Conservation (phyloP, 1,284 basidiomycete species). For the Porogramme epimiltina region DNA sequence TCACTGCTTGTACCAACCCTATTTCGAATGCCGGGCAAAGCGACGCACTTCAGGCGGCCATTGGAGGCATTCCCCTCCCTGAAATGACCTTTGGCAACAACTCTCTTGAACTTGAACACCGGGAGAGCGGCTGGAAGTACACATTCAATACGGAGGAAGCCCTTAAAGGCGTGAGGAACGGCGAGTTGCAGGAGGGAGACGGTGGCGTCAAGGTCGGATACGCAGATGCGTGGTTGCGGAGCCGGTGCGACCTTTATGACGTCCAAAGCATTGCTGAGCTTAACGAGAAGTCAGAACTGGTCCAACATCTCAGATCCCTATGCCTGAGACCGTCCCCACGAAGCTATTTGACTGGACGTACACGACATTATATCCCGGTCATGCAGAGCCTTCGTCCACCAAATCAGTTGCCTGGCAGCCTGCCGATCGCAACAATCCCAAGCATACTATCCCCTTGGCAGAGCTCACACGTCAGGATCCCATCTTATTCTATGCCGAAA, state of each 20-base stretch:
- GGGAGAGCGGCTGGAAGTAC: conserved; percentile 64
- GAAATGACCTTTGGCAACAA: conserved; percentile 99
- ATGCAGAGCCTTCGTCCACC: conserved; percentile 34
- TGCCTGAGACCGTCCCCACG: conserved; percentile 73
- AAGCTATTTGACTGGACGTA: conserved; percentile 99
- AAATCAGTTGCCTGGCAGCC: conserved; percentile 43
- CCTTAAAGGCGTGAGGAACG: conserved; percentile 75
- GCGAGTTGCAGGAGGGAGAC: conserved; percentile 75
- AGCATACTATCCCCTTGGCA: conserved; percentile 75
- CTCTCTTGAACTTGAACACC: conserved; percentile 66
- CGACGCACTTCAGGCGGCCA: conserved; percentile 63
- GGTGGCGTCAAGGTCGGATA: conserved; percentile 94
- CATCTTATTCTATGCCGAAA: conserved; percentile 93
- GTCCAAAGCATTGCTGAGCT: background rate
- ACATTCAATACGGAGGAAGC: conserved; percentile 74
- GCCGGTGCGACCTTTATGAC: conserved; percentile 56
- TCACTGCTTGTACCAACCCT: conserved; percentile 66
- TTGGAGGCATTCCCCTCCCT: conserved; percentile 79
- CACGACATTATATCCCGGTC: conserved; percentile 85
- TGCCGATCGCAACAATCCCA: conserved; percentile 52
- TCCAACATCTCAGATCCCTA: conserved; percentile 61
- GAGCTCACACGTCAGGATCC: conserved; percentile 90
- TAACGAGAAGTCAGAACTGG: conserved; percentile 51
- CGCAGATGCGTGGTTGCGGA: conserved; percentile 92
- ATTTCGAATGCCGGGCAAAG: conserved; percentile 78